Evolutionary conservation across 2,329 filamentous ascomycete genomes (phyloP).

Genomic region (Clarireedia sp.): DNA sequence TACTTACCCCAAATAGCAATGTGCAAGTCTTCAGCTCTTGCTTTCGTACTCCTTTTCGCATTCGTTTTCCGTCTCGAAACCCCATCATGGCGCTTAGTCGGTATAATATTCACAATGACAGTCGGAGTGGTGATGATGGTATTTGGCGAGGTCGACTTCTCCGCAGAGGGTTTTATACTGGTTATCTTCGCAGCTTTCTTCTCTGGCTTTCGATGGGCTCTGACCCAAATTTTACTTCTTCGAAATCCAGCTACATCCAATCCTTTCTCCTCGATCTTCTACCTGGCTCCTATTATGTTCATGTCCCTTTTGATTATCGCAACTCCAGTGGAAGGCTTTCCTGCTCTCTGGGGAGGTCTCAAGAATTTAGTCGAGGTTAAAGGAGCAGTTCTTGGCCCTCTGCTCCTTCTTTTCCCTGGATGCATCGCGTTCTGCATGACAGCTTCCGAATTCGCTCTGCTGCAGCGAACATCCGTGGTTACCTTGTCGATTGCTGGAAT

Average conservation of each 20-base stretch:
- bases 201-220: conserved; percentile 92
- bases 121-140: conserved; percentile 96
- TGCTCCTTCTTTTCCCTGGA: conserved; percentile 82
- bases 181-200: conserved; percentile 93
- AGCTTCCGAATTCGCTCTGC: conserved; percentile 85
- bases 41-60: conserved; percentile 91
- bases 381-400: conserved; percentile 57
- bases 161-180: conserved; percentile 76
- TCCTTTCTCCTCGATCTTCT: conserved; percentile 95
- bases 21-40: conserved; percentile 96
- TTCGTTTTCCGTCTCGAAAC: conserved; percentile 88
- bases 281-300: conserved; percentile 97
- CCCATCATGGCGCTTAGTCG: conserved; percentile 76
- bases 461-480: conserved; percentile 92
- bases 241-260: conserved; percentile 93
- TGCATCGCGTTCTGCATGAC: conserved; percentile 95
- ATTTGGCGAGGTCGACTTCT: conserved; percentile 85
- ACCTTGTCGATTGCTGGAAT: conserved; percentile 95
- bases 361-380: conserved; percentile 55
- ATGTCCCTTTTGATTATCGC: conserved; percentile 70
- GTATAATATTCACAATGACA: conserved; percentile 89
- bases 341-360: conserved; percentile 59
- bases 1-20: conserved; percentile 51
- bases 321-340: conserved; percentile 75
- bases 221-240: conserved; percentile 93